Conservation (phyloP, 805 yeast species). For the Monosporozyma solicola region DNA sequence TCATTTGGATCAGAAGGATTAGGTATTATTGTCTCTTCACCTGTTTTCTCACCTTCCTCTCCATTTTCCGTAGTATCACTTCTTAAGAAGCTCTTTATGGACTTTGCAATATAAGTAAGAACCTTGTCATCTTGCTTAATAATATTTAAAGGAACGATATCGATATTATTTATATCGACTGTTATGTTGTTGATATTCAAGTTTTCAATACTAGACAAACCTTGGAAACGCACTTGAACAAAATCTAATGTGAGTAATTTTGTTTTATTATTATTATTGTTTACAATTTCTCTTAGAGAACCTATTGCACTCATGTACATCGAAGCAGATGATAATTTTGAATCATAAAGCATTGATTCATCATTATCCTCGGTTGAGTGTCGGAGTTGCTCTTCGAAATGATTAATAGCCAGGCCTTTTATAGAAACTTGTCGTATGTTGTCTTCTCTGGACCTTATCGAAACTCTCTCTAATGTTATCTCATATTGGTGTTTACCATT, state of each 20-base stretch:
- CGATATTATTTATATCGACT: conserved; percentile 33
- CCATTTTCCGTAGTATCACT: background rate
- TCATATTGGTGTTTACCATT: conserved; percentile 13
- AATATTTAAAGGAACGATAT: conserved; percentile 20
- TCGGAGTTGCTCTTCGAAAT: background rate
- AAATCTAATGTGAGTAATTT: conserved; percentile 26
- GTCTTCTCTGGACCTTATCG: conserved; percentile 4
- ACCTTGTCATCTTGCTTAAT: conserved; percentile 9
- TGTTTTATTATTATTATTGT: conserved; percentile 4
- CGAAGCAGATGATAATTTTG: conserved; percentile 58
- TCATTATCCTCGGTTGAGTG: conserved; percentile 34
- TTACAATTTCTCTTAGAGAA: background rate
- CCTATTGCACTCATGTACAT: conserved; percentile 79
- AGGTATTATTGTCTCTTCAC: background rate
- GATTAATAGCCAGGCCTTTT: background rate
- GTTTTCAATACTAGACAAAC: conserved; percentile 30
- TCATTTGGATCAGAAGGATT: background rate
- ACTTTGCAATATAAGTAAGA: background rate
- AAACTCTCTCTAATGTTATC: conserved; percentile 28
- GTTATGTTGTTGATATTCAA: conserved; percentile 27
- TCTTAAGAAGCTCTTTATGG: conserved; percentile 1
- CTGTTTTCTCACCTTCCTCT: background rate
- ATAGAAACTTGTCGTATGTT: conserved; percentile 4
- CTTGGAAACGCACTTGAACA: conserved; percentile 40
- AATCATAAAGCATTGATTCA: conserved; percentile 42